Percentiles rank a stretch among this genome's conserved stretches.
Evolutionary conservation across 2,329 filamentous ascomycete species (phyloP).

Genomic region (Verticillium alfalfae): DNA sequence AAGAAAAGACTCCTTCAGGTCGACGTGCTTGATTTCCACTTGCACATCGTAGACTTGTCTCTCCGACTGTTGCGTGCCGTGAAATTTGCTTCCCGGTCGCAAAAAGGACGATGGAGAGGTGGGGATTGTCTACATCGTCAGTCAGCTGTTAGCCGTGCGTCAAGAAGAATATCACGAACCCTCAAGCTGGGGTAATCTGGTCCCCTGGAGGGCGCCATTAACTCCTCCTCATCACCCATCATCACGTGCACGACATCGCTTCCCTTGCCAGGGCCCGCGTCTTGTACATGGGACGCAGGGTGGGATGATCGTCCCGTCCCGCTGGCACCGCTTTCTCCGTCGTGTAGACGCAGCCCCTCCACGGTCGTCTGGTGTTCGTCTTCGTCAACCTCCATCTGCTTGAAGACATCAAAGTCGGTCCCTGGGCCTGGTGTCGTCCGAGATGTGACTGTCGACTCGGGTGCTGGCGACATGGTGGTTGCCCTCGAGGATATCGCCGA

Average conservation of each 20-base stretch:
- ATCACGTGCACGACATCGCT: neutral
- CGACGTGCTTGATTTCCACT: slow-evolving; percentile 94
- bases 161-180: slow-evolving; percentile 18
- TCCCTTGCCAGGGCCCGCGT: neutral
- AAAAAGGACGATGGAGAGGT: slow-evolving; percentile 82
- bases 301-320: neutral
- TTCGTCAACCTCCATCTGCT: slow-evolving; percentile 34
- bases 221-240: slow-evolving; percentile 20
- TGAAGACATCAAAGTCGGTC: slow-evolving; percentile 24
- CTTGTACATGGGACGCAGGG: neutral
- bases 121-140: slow-evolving; percentile 58
- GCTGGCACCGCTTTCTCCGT: neutral
- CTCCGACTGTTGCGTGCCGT: slow-evolving; percentile 89
- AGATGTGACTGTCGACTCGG: slow-evolving; percentile 26
- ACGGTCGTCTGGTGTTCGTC: slow-evolving; percentile 10
- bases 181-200: slow-evolving; percentile 28
- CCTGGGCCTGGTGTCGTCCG: slow-evolving; percentile 25
- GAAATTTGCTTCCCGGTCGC: slow-evolving; percentile 80
- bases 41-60: slow-evolving; percentile 91
- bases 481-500: slow-evolving; percentile 25
- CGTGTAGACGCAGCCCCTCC: neutral
- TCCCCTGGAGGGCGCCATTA: slow-evolving; percentile 29
- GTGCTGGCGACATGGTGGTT: slow-evolving; percentile 37
- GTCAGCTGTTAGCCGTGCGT: slow-evolving; percentile 1
- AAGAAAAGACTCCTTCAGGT: slow-evolving; percentile 88